Conservation (phyloP, 192 early-diverging fungal species). For the Physocladia obscura region DNA sequence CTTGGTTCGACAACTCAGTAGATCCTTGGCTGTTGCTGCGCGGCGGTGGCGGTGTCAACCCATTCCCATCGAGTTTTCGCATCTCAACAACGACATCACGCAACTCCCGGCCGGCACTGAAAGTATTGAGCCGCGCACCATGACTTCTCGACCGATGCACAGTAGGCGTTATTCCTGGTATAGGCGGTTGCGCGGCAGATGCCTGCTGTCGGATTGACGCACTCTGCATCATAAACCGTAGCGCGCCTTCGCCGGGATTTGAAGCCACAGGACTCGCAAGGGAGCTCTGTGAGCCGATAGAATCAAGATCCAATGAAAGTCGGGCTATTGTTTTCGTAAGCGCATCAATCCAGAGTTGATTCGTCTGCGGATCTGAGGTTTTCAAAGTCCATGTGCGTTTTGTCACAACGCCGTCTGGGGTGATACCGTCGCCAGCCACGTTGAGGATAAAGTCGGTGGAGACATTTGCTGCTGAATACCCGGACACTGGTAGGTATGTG, state of each 20-base stretch:
- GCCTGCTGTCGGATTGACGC: not conserved
- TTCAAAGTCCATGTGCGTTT: conserved; percentile 16
- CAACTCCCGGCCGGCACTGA: not conserved
- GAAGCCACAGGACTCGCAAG: not conserved
- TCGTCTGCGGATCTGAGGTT: not conserved
- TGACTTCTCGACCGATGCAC: too few relatives aligned
- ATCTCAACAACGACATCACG: not conserved
- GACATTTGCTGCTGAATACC: too few relatives aligned
- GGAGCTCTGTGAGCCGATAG: not conserved
- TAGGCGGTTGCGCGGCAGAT: not conserved
- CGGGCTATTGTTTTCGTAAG: not conserved
- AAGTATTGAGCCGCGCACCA: not conserved
- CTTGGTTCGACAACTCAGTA: too few relatives aligned
- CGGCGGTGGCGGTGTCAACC: not conserved
- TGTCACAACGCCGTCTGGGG: not conserved
- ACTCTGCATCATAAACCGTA: not conserved
- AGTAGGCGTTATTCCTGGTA: too few relatives aligned
- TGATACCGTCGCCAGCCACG: not conserved
- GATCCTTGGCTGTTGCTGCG: not conserved
- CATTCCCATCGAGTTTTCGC: not conserved
- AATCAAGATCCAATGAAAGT: not conserved
- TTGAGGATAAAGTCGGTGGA: too few relatives aligned
- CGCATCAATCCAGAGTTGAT: not conserved
- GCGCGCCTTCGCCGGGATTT: not conserved
- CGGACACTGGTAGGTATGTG: conserved; percentile 4